phyloP scores from a whole-genome alignment of 129 eudicot genomes.

The Logfia minima region DNA sequence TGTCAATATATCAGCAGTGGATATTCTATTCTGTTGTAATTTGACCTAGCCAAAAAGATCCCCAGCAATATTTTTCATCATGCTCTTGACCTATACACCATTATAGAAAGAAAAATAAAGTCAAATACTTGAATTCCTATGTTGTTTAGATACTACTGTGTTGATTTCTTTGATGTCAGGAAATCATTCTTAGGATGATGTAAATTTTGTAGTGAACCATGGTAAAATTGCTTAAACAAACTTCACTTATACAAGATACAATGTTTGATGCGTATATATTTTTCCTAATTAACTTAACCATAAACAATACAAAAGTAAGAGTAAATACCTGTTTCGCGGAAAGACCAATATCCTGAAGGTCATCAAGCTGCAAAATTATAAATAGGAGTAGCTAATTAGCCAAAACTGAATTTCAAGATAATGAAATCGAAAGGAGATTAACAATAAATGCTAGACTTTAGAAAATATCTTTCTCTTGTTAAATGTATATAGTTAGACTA shows the following conservation, averaged over 20 bases:
- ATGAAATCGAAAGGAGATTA: not conserved
- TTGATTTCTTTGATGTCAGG: not conserved
- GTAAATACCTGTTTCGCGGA: conserved; percentile 75
- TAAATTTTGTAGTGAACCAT: not conserved
- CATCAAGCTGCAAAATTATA: conserved; percentile 68
- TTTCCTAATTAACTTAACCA: not conserved
- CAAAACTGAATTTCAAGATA: not conserved
- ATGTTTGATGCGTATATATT: not conserved
- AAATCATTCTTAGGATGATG: not conserved
- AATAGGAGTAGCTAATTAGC: not conserved
- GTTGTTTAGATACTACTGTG: not conserved
- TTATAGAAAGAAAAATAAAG: not conserved
- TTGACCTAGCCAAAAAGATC: conserved; percentile 50
- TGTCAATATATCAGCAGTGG: conserved; percentile 20
- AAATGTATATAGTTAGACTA: not conserved
- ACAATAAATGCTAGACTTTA: too few relatives aligned
- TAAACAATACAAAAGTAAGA: not conserved
- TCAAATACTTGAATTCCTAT: not conserved
- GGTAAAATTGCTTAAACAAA: not conserved
- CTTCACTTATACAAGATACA: not conserved
- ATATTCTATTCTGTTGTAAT: not conserved
- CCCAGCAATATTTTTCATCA: conserved; percentile 64
- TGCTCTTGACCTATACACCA: conserved; percentile 57
- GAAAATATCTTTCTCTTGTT: not conserved
- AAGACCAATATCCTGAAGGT: conserved; percentile 73